Evolutionary conservation across 768 basidiomycete genomes (phyloP), one percentile per base, ranked within the genome.

Genomic region (Phanerochaete sordida): DNA sequence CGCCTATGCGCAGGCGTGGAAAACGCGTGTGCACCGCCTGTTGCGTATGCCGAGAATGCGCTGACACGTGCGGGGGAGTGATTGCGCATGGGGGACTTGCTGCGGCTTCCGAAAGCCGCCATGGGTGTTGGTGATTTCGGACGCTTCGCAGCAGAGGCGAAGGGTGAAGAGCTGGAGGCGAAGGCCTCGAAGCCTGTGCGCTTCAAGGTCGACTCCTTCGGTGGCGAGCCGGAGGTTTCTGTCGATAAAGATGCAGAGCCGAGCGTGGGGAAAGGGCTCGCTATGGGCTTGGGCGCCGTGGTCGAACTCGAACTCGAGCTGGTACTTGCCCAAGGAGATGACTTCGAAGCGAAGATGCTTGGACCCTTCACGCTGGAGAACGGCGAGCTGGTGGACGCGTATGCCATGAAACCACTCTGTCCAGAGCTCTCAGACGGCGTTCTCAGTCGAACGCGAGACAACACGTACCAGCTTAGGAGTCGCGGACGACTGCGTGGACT

Each of bases 321-420:
- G n/a, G 64, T 54, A n/a, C 57, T 62, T 4, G 64, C 57, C 65
- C 62, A 68, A n/a, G 62, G 57, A 5, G 63, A 62, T 23, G 70
- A 71, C 31, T 76, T 65, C 43, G 70, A 63, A 30, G 46, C 69
- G 57, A 82, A 79, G 27, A 80, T 63, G 67, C 82, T 88, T 61
- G 86, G 81, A 49, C 88, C 90, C 65, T 86, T 90, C 67, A 89
- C 84, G 49, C 81, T 73, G 15, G 87, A 84, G 66, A 92, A 92
- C 4, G 90, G 90, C 1, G 90, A 91, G 57, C 77, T 80, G 12
- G 83, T 75, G 2, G 88, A 86, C 13, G 90, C 90, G 66, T 91
- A 93, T 1, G 89, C 87, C 81, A 87, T 85, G 71, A 93, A 93
- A 26, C 90, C 90, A 56, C 82, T 75, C 88, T 88, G 53, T n/a